phyloP scores from a whole-genome alignment of 192 early-diverging fungal genomes.

The Rhizoclosmatium sp. region DNA sequence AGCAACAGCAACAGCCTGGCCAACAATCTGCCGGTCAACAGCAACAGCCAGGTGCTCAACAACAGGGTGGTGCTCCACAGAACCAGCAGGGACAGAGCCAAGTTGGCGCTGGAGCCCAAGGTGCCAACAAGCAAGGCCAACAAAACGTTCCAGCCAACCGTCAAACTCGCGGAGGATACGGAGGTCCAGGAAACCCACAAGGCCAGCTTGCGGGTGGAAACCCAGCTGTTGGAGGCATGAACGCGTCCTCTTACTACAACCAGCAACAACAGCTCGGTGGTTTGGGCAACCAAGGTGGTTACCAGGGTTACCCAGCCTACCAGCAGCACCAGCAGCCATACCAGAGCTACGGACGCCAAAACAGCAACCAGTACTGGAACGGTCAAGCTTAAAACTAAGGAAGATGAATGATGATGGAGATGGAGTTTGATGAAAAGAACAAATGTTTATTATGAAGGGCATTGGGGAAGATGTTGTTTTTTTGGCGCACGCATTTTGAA shows the following conservation, averaged over 20 bases:
- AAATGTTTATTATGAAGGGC: neutral
- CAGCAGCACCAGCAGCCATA: conserved; percentile 34
- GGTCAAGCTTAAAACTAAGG: conserved; percentile 38
- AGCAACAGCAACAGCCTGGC: conserved; percentile 23
- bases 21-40: conserved; percentile 32
- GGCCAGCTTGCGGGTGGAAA: conserved; percentile 22
- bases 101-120: conserved; percentile 25
- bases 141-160: conserved; percentile 24
- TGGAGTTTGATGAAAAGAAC: neutral
- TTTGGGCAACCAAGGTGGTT: conserved; percentile 3
- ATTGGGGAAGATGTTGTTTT: neutral
- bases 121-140: conserved; percentile 7
- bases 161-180: conserved; percentile 29
- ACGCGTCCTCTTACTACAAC: conserved; percentile 44
- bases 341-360: conserved; percentile 37
- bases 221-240: conserved; percentile 6
- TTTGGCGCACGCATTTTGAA: neutral
- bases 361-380: conserved; percentile 46
- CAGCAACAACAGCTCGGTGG: conserved; percentile 37
- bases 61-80: conserved; percentile 6
- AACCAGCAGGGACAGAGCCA: conserved; percentile 17
- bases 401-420: neutral
- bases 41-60: neutral
- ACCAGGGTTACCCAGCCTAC: conserved; percentile 28
- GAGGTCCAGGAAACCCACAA: conserved; percentile 15